phyloP scores from a whole-genome alignment of 345 rosid genomes.

The Draba incana region DNA sequence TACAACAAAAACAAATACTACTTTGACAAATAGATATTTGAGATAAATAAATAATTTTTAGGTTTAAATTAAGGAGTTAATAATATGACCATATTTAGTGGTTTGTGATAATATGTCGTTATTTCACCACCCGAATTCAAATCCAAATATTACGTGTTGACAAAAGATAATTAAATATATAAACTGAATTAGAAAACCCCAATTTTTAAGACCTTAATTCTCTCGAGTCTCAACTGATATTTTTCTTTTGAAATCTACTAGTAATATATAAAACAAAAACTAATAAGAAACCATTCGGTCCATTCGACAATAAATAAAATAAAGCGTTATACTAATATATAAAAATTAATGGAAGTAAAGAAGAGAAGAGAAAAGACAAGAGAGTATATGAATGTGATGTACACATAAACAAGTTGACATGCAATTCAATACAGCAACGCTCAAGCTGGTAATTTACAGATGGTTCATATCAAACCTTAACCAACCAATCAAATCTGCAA shows the following conservation, averaged over 20 bases:
- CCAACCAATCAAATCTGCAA: constrained; percentile 39
- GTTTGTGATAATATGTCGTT: too few species aligned
- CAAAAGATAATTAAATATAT: too few species aligned
- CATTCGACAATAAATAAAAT: not conserved
- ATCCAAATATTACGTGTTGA: too few species aligned
- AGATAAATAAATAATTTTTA: too few species aligned
- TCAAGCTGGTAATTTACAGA: constrained; percentile 40
- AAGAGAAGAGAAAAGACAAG: constrained; percentile 13
- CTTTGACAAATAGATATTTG: too few species aligned
- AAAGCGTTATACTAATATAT: not conserved
- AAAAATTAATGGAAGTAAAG: not conserved
- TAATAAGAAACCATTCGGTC: not conserved
- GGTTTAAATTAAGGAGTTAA: too few species aligned
- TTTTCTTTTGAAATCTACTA: not conserved
- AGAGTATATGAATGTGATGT: constrained; percentile 25
- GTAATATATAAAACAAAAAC: not conserved
- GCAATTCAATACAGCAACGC: constrained; percentile 34
- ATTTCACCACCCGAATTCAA: too few species aligned
- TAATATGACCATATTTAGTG: too few species aligned
- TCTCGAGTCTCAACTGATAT: not conserved
- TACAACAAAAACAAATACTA: too few species aligned
- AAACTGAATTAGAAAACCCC: too few species aligned
- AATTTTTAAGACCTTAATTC: not conserved
- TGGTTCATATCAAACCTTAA: constrained; percentile 41
- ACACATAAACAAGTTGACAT: constrained; percentile 38